Evolutionary conservation across 2,329 filamentous ascomycete genomes (phyloP).

Genomic region (Eurotiales sp.): DNA sequence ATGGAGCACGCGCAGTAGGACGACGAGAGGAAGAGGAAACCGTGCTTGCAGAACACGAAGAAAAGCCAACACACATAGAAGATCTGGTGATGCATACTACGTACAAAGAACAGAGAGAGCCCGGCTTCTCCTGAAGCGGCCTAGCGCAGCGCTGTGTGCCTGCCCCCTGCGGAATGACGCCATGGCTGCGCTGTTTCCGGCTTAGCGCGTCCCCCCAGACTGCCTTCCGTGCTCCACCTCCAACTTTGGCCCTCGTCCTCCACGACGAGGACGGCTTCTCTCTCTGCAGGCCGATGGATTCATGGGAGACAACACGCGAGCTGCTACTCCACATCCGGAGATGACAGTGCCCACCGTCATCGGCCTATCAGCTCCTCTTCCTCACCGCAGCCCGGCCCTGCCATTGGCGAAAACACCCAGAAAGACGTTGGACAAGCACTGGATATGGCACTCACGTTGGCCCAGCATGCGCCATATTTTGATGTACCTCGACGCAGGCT

Average conservation of each 20-base stretch:
- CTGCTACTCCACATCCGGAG: constrained; percentile 15
- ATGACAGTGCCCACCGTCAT: background rate
- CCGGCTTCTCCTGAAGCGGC: constrained; percentile 11
- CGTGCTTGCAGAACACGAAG: background rate
- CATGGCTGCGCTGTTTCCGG: constrained; percentile 6
- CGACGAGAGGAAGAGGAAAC: too few species aligned
- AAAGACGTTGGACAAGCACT: too few species aligned
- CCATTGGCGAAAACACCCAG: too few species aligned
- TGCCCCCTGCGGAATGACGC: constrained; percentile 8
- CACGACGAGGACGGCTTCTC: background rate
- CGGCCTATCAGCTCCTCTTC: too few species aligned
- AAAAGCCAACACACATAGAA: background rate
- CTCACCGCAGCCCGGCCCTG: too few species aligned
- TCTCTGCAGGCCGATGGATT: background rate
- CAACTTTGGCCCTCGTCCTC: background rate
- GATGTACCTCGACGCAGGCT: background rate
- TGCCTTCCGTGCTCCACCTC: background rate
- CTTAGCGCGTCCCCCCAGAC: constrained; percentile 11
- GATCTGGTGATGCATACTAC: background rate
- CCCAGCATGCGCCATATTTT: too few species aligned
- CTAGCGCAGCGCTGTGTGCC: constrained; percentile 2
- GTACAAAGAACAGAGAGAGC: background rate
- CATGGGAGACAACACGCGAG: constrained; percentile 10
- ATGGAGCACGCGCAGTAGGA: too few species aligned
- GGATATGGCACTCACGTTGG: too few species aligned